Conservation (phyloP, 257 asterid species). For the Linderniella brevidens region DNA sequence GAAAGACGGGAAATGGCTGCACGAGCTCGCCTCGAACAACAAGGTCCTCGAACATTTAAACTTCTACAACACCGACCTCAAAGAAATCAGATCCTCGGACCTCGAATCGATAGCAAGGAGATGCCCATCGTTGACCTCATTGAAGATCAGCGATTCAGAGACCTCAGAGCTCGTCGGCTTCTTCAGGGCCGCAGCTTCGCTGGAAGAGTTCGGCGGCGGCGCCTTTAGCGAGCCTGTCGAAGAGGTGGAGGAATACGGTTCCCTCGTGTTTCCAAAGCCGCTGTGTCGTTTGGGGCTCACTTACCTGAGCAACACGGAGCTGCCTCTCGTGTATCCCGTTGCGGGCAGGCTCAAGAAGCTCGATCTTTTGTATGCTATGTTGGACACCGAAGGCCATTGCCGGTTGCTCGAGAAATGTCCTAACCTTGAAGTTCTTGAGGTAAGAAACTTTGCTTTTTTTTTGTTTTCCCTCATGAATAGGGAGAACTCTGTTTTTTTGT, state of each 20-base stretch:
- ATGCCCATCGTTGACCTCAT: conserved; percentile 2
- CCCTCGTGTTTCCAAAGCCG: neutral
- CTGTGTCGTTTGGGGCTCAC: conserved; percentile 1
- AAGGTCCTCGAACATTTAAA: neutral
- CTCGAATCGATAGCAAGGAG: neutral
- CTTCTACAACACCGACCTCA: neutral
- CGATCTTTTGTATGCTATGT: neutral
- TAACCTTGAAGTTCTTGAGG: conserved; percentile 5
- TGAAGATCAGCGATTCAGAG: neutral
- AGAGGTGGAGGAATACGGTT: neutral
- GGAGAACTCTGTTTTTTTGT: too few relatives aligned
- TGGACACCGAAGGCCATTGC: conserved; percentile 6
- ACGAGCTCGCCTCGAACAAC: conserved; percentile 5
- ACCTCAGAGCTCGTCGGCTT: neutral
- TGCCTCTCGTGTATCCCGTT: conserved; percentile 3
- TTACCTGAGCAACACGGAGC: neutral
- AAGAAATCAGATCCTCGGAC: neutral
- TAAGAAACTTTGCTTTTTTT: neutral
- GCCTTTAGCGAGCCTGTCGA: neutral
- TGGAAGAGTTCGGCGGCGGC: conserved; percentile 2
- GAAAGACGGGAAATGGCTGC: conserved; percentile 3
- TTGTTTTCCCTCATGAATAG: neutral
- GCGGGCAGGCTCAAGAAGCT: conserved; percentile 1
- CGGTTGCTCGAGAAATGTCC: conserved; percentile 1
- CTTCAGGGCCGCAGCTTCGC: neutral